These are phyloP conservation scores for Carex cristatella DNA, from an alignment of 176 grass and related monocot species.

Conservation along the genomic window DNA sequence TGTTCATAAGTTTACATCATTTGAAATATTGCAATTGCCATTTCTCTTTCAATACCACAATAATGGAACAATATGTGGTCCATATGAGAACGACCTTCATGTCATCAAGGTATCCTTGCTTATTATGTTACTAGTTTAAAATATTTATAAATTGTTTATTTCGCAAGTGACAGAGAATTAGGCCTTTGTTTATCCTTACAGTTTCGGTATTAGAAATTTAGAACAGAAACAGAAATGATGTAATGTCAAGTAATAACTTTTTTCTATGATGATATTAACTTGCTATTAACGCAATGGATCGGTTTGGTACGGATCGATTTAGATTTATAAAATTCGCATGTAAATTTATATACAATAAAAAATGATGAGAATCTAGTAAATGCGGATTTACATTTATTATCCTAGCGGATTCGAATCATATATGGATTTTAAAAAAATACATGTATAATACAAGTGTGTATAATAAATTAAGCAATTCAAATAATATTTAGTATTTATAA, in stretches of 20 bases:
- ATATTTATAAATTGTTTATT: not conserved
- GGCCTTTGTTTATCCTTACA: not conserved
- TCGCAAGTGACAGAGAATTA: not conserved
- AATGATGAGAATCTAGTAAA: no score
- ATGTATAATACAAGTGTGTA: no score
- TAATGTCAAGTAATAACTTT: slow-evolving; percentile 1
- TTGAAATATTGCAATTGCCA: slow-evolving; percentile 12
- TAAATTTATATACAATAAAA: no score
- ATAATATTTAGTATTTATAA: no score
- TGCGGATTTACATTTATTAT: no score
- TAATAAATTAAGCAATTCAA: no score
- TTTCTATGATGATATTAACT: not conserved
- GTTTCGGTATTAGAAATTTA: not conserved
- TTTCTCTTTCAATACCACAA: slow-evolving; percentile 19
- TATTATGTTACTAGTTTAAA: slow-evolving; percentile 3
- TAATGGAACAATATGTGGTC: slow-evolving; percentile 26
- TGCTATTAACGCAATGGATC: no score
- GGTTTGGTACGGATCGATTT: no score
- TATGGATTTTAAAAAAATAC: no score
- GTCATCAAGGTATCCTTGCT: slow-evolving; percentile 24
- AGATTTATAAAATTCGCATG: no score
- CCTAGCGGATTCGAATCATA: no score
- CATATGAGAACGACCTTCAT: slow-evolving; percentile 9
- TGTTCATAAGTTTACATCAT: slow-evolving; percentile 26
- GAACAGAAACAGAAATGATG: not conserved